phyloP scores from a whole-genome alignment of 768 basidiomycete genomes.

The Plicaturopsis crispa region DNA sequence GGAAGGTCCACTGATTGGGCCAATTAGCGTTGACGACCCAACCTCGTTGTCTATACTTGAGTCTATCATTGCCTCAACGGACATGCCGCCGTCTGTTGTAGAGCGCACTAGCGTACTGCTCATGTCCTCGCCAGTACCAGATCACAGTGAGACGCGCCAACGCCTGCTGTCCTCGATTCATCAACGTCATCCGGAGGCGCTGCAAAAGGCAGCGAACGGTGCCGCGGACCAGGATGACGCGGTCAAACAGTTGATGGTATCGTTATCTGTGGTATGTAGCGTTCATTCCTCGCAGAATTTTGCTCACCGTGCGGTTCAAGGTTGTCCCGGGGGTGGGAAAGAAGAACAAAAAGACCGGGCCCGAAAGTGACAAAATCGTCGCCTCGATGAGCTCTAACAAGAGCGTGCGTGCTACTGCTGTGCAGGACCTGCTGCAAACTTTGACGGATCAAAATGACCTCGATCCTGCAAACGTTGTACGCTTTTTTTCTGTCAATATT shows the following conservation, averaged over 20 bases:
- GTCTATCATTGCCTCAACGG: not conserved
- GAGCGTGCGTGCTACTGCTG: conserved; percentile 49
- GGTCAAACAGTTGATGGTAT: conserved; percentile 48
- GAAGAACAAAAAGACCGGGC: conserved; percentile 25
- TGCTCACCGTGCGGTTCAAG: too few species aligned
- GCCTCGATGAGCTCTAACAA: conserved; percentile 58
- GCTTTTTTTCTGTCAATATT: too few species aligned
- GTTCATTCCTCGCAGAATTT: not conserved
- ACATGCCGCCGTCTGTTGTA: not conserved
- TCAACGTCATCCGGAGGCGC: conserved; percentile 52
- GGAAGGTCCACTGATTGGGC: too few species aligned
- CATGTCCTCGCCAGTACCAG: not conserved
- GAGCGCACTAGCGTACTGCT: not conserved
- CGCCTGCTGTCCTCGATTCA: conserved; percentile 49
- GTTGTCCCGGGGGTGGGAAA: conserved; percentile 13
- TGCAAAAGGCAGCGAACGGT: conserved; percentile 34
- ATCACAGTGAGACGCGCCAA: conserved; percentile 8
- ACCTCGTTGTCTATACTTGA: not conserved
- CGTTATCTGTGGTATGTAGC: conserved; percentile 45
- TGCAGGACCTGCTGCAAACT: conserved; percentile 45
- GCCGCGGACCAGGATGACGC: conserved; percentile 29
- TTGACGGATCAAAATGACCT: conserved; percentile 18
- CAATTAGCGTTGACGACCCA: too few species aligned
- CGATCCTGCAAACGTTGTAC: conserved; percentile 35
- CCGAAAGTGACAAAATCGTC: conserved; percentile 38